Evolutionary conservation across 495 filamentous ascomycete species (phyloP), one percentile per base, ranked within the genome.

Genomic region (Jackrogersella multiformis): DNA sequence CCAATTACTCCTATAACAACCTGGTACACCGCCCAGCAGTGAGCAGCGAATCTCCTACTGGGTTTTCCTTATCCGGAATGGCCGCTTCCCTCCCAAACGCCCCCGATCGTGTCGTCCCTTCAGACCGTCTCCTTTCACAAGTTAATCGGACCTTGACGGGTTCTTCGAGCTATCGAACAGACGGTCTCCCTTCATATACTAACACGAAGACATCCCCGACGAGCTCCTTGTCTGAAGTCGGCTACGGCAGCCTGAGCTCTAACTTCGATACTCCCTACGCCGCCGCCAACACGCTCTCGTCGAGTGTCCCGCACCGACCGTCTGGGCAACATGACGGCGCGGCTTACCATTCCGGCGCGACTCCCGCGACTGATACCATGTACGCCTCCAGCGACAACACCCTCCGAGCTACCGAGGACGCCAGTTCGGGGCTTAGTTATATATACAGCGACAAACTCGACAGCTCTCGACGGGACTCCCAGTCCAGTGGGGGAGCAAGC

Each of bases 71-170:
- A 13, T 76, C 78, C 0, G 67, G 73, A n/a, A 77, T 77, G 20
- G 76, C 79, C 9, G 78, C 80, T 0, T 79, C 80, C 0, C 67
- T 79, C 1, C 77, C 75, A 5, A 74, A 66, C 16, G 57, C 76
- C 4, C 44, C 73, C 0, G 80, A 82, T 49, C 77, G 81, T 4
- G 57, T 81, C 20, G 75, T 81, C 8, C 78, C 80, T 61, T 71
- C 81, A 61, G 26, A 70, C 70, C 39, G 70, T 20, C 20, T 76
- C 45, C 54, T 71, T 56, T 12, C 70, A n/a, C 72, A 35, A 51
- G 66, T 62, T 41, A 77, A 64, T 72, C 69, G 61, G 56, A 76
- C 70, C 48, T 57, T 61, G 59, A 72, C 56, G 0, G 66, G 60
- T 16, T 62, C 71, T 36, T 76, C 68, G 8, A 72, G 24, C 41